These are phyloP conservation scores for Monosporascus sp. DNA, from an alignment of 2,329 filamentous ascomycete species.

Conservation along the genomic window DNA sequence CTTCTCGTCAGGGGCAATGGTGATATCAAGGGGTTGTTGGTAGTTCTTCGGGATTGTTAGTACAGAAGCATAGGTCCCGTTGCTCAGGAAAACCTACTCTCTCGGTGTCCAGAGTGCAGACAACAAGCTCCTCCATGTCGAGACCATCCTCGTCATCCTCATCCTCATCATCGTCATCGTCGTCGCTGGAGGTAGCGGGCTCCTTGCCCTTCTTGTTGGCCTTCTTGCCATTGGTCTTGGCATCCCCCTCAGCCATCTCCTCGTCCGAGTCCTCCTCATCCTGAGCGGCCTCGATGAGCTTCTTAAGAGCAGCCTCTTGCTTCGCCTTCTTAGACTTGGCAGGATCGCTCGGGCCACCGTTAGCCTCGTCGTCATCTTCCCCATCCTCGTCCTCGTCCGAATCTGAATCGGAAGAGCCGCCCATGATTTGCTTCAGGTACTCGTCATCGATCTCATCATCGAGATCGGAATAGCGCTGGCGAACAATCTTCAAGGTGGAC, in stretches of 20 bases:
- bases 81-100: conserved; percentile 55
- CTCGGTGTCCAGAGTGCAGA: conserved; percentile 92
- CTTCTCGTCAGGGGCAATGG: conserved; percentile 79
- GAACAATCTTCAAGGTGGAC: conserved; percentile 87
- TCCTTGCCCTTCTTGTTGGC: conserved; percentile 66
- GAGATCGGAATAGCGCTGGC: conserved; percentile 57
- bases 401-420: conserved; percentile 41
- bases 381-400: conserved; percentile 48
- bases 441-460: conserved; percentile 64
- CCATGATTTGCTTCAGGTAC: conserved; percentile 52
- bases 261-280: conserved; percentile 57
- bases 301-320: conserved; percentile 70
- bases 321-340: conserved; percentile 83
- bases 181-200: conserved; percentile 46
- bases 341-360: conserved; percentile 88
- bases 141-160: conserved; percentile 54
- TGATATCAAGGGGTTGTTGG: conserved; percentile 94
- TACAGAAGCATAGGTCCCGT: conserved; percentile 1
- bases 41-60: conserved; percentile 60
- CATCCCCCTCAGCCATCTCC: conserved; percentile 62
- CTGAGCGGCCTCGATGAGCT: conserved; percentile 66
- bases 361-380: conserved; percentile 64
- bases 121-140: conserved; percentile 81
- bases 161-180: conserved; percentile 51
- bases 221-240: conserved; percentile 56